phyloP scores from a whole-genome alignment of 2,329 filamentous ascomycete genomes.

The Chaetomiaceae sp. region DNA sequence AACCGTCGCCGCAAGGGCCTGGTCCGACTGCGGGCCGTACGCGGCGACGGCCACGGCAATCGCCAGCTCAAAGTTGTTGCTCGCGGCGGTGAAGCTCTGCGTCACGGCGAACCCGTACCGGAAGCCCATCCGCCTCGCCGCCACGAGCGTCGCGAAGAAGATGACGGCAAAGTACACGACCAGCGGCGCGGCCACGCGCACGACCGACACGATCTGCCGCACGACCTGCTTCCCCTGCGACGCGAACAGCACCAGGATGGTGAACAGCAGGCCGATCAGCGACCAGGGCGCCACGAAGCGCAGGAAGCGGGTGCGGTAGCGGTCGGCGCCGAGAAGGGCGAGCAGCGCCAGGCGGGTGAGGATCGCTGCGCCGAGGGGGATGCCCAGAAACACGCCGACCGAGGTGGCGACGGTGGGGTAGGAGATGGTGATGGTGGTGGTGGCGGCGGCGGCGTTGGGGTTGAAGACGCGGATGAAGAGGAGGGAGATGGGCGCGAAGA shows the following conservation, averaged over 20 bases:
- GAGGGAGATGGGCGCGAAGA: conserved; percentile 66
- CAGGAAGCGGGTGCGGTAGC: conserved; percentile 69
- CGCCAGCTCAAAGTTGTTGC: conserved; percentile 89
- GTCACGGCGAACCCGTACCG: conserved; percentile 18
- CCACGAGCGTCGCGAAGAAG: conserved; percentile 64
- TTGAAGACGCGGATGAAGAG: conserved; percentile 66
- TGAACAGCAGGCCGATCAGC: conserved; percentile 79
- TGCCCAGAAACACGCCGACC: conserved; percentile 79
- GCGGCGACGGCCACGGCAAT: conserved; percentile 83
- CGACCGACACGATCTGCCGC: conserved; percentile 76
- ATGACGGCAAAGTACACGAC: conserved; percentile 75
- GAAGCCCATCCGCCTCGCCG: conserved; percentile 64
- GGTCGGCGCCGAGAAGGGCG: conserved; percentile 47
- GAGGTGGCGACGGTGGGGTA: conserved; percentile 72
- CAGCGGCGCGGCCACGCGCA: conserved; percentile 75
- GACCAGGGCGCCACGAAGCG: conserved; percentile 67
- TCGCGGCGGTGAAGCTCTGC: conserved; percentile 23
- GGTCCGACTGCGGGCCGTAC: conserved; percentile 71
- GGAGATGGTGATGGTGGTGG: conserved; percentile 31
- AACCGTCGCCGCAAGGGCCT: conserved; percentile 78
- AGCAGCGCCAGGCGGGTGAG: conserved; percentile 66
- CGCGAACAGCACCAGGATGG: conserved; percentile 80
- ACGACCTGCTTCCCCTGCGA: conserved; percentile 74
- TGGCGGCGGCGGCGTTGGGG: conserved; percentile 15
- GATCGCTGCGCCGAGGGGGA: conserved; percentile 74